Conservation (phyloP, 768 basidiomycete species). For the Lanmaoa pseudosensibilis region DNA sequence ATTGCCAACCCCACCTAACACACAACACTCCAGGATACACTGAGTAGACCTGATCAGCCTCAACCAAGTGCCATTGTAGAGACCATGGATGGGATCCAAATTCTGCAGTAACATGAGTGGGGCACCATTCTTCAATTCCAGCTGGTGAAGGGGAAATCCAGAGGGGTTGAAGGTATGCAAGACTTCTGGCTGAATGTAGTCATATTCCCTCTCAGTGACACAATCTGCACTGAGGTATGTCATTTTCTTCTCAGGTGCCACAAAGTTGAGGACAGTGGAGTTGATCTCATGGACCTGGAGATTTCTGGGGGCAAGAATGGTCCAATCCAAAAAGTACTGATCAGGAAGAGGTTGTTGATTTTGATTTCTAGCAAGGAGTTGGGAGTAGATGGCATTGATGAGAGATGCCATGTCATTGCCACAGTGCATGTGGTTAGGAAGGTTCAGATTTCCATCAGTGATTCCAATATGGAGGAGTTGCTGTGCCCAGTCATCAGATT, state of each 20-base stretch:
- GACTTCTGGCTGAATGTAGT: slow-evolving; percentile 37
- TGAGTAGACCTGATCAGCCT: no score
- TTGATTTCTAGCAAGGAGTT: slow-evolving; percentile 6
- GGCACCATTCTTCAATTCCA: no score
- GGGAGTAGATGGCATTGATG: slow-evolving; percentile 30
- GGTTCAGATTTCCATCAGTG: no score
- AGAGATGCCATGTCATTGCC: slow-evolving; percentile 15
- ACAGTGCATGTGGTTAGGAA: no score
- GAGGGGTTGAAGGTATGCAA: slow-evolving; percentile 23
- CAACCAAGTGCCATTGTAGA: no score
- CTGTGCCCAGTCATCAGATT: slow-evolving; percentile 19
- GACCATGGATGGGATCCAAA: no score
- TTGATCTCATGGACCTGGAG: slow-evolving; percentile 36
- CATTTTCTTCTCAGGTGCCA: slow-evolving; percentile 22
- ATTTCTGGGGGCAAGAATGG: slow-evolving; percentile 34
- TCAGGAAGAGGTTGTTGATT: slow-evolving; percentile 17
- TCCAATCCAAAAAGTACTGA: slow-evolving; percentile 30
- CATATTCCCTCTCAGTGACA: slow-evolving; percentile 25
- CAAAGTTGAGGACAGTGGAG: slow-evolving; percentile 19
- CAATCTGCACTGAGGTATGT: slow-evolving; percentile 32
- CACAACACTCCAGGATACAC: no score
- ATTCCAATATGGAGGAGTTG: no score
- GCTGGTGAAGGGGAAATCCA: no score
- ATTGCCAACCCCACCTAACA: no score
- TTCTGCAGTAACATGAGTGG: no score